Percentiles rank a stretch among this genome's conserved stretches.
Evolutionary conservation across 495 filamentous ascomycete species (phyloP).

Genomic region (Trichoderma virens): DNA sequence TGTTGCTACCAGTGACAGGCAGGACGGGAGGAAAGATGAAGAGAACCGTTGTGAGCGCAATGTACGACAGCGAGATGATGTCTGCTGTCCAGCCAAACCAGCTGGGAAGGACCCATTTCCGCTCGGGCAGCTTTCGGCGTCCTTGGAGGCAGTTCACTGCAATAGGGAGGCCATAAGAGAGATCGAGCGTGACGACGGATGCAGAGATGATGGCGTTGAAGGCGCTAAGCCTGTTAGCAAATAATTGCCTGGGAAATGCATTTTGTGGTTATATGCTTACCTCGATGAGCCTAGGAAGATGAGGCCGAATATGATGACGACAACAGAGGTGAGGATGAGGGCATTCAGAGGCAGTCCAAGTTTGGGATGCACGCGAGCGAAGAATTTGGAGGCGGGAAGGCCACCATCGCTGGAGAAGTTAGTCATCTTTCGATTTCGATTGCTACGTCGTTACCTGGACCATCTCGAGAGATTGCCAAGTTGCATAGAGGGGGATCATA

Average conservation of each 20-base stretch:
- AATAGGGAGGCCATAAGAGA: neutral
- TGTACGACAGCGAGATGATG: conserved; percentile 1
- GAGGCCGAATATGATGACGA: conserved; percentile 1
- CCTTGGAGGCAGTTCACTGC: conserved; percentile 1
- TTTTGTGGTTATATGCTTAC: neutral
- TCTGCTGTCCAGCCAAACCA: conserved; percentile 6
- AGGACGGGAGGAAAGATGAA: neutral
- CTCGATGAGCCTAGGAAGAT: neutral
- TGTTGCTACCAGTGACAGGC: neutral
- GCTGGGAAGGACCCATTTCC: neutral
- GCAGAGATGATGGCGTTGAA: conserved; percentile 7
- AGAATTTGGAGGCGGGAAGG: neutral
- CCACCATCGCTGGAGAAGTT: neutral
- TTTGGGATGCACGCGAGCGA: neutral
- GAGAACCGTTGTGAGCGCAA: neutral
- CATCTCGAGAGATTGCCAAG: neutral
- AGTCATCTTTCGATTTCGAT: neutral
- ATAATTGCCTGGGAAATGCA: neutral
- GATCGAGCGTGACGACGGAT: conserved; percentile 1
- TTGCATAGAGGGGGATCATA: neutral
- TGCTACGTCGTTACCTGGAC: neutral
- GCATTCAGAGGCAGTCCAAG: neutral
- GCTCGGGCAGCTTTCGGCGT: neutral
- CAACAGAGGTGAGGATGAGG: neutral
- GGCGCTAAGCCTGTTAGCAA: neutral